These are phyloP conservation scores for Moringa oleifera DNA, from an alignment of 345 rosid genomes.

Conservation along the genomic window DNA sequence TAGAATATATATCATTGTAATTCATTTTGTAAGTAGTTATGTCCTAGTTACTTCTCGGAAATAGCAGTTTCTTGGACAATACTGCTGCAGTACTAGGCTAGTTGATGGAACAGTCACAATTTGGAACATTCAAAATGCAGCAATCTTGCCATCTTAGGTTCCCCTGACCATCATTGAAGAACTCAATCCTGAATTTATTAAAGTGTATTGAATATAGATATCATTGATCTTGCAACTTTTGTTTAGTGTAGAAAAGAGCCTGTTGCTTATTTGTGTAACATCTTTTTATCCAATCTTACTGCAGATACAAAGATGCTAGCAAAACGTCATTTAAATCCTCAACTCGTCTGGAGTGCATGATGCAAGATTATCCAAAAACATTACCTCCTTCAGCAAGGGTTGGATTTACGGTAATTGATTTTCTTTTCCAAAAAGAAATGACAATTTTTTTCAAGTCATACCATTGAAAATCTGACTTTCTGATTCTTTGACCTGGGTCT, in stretches of 20 bases:
- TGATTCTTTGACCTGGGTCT: constrained; percentile 1
- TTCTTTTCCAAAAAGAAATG: constrained; percentile 1
- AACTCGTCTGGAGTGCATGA: constrained; percentile 94
- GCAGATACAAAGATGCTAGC: constrained; percentile 88
- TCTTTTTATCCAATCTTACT: constrained; percentile 13
- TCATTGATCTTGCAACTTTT: background rate
- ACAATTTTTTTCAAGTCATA: background rate
- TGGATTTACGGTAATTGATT: constrained; percentile 76
- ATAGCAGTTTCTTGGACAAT: background rate
- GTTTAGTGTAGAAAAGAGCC: background rate
- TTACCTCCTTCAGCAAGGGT: constrained; percentile 78
- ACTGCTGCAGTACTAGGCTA: background rate
- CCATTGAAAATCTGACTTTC: background rate
- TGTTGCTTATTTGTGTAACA: constrained; percentile 9
- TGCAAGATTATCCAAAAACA: constrained; percentile 99
- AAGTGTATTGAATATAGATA: background rate
- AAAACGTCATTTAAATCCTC: constrained; percentile 88
- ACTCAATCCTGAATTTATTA: background rate
- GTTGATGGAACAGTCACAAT: background rate
- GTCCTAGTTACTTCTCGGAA: background rate
- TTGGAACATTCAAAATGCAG: background rate
- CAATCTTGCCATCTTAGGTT: background rate
- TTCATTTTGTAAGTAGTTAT: too few species aligned
- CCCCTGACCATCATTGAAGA: background rate
- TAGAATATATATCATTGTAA: too few species aligned